A percentile compares a stretch with the other conserved stretches of the same genome.
These are phyloP conservation scores for Neonectria faginata DNA, from an alignment of 2,329 filamentous ascomycete genomes.

Conservation along the genomic window DNA sequence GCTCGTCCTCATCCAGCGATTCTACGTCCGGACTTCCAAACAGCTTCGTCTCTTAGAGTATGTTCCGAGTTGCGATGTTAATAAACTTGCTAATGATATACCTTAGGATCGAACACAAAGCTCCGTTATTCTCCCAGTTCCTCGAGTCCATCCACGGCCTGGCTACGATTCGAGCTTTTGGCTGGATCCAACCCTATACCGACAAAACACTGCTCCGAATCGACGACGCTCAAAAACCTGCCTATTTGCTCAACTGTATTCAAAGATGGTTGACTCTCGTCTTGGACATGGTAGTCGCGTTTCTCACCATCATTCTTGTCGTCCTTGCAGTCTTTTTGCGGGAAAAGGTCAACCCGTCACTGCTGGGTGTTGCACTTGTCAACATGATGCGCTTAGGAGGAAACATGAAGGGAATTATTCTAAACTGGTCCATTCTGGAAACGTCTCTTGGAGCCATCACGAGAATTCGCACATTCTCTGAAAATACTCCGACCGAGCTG, in stretches of 20 bases:
- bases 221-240: constrained; percentile 63
- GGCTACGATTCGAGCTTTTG: constrained; percentile 54
- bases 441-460: constrained; percentile 48
- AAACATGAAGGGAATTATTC: constrained; percentile 46
- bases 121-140: constrained; percentile 50
- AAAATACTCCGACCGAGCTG: constrained; percentile 43
- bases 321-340: constrained; percentile 53
- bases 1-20: constrained; percentile 60
- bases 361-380: constrained; percentile 53
- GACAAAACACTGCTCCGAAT: constrained; percentile 52
- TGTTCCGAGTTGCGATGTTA: neutral
- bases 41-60: constrained; percentile 65
- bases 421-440: constrained; percentile 47
- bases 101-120: constrained; percentile 48
- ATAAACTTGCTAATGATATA: neutral
- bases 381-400: constrained; percentile 48
- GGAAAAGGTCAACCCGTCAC: constrained; percentile 48
- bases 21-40: constrained; percentile 67
- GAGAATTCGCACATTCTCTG: constrained; percentile 45
- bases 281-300: constrained; percentile 63
- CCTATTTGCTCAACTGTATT: constrained; percentile 63
- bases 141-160: constrained; percentile 49
- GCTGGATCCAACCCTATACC: constrained; percentile 52
- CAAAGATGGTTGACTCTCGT: constrained; percentile 66
- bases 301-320: constrained; percentile 55